Conservation (phyloP, 345 rosid genomes). For the Orychophragmus violaceus region DNA sequence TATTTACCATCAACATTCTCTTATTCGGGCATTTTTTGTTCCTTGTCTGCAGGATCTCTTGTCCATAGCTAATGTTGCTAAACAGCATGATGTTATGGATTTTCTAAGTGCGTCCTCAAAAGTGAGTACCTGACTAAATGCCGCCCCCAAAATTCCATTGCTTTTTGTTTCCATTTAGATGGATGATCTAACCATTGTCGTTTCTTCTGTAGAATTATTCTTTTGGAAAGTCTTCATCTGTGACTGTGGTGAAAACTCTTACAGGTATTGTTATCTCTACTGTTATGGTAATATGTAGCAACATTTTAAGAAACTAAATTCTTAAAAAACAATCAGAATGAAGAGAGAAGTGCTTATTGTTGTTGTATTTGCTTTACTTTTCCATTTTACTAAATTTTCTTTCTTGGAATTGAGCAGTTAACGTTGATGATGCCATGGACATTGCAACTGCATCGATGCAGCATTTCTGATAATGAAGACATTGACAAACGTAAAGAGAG, state of each 20-base stretch:
- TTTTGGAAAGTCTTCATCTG: constrained; percentile 87
- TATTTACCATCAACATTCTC: constrained; percentile 11
- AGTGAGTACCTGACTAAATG: constrained; percentile 40
- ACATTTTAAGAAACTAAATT: no score
- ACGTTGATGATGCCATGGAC: constrained; percentile 97
- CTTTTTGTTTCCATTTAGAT: neutral
- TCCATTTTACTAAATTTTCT: neutral
- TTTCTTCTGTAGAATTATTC: constrained; percentile 71
- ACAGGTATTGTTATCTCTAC: constrained; percentile 52
- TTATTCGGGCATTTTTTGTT: neutral
- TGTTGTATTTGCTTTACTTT: constrained; percentile 16
- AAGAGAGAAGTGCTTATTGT: neutral
- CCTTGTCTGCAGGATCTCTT: constrained; percentile 63
- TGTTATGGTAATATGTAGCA: neutral
- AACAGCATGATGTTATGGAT: constrained; percentile 99
- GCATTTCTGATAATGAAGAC: constrained; percentile 68
- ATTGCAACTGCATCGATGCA: constrained; percentile 44
- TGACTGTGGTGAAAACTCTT: constrained; percentile 82
- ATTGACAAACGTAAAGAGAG: constrained; percentile 40
- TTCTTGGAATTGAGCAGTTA: constrained; percentile 48
- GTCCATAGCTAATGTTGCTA: constrained; percentile 94
- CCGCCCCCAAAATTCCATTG: neutral
- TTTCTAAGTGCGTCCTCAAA: constrained; percentile 82
- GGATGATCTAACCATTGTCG: constrained; percentile 17
- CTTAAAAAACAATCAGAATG: neutral